Percentiles rank a stretch among this genome's conserved stretches.
Conservation (phyloP, 805 yeast genomes). For the Komagataella populi region DNA sequence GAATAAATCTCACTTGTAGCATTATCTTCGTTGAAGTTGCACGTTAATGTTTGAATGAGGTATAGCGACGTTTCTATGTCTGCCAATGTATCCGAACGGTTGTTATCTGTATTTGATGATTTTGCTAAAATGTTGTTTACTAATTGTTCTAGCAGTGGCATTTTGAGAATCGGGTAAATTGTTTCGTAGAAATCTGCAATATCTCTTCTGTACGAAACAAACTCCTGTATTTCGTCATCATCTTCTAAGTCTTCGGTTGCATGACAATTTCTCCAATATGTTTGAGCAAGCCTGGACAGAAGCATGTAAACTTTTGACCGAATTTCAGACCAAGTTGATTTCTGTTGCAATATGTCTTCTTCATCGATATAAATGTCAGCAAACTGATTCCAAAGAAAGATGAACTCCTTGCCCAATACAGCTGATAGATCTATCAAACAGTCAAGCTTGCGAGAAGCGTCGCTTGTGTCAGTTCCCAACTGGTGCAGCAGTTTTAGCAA, state of each 20-base stretch:
- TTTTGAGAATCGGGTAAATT: slow-evolving; percentile 52
- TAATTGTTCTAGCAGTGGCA: slow-evolving; percentile 31
- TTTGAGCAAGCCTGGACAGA: slow-evolving; percentile 37
- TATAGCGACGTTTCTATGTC: slow-evolving; percentile 52
- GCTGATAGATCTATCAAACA: not conserved
- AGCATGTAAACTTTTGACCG: slow-evolving; percentile 18
- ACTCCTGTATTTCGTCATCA: slow-evolving; percentile 29
- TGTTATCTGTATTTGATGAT: slow-evolving; percentile 4
- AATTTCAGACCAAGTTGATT: slow-evolving; percentile 6
- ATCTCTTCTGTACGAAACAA: slow-evolving; percentile 55
- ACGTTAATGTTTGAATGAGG: slow-evolving; percentile 41
- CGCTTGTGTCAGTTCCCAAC: not conserved
- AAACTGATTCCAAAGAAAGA: slow-evolving; percentile 59
- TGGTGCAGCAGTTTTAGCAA: not conserved
- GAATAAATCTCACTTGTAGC: slow-evolving; percentile 10
- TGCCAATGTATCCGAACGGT: slow-evolving; percentile 8
- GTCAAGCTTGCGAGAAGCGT: not conserved
- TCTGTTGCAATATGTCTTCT: slow-evolving; percentile 17
- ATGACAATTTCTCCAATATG: slow-evolving; percentile 60
- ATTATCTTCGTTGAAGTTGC: slow-evolving; percentile 28
- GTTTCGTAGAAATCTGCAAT: slow-evolving; percentile 68
- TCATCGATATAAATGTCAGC: slow-evolving; percentile 44
- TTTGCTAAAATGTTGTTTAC: slow-evolving; percentile 17
- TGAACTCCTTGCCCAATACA: slow-evolving; percentile 19
- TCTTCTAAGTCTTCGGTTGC: slow-evolving; percentile 18